Conservation (phyloP, 345 rosid genomes). For the Balakata baccata region DNA sequence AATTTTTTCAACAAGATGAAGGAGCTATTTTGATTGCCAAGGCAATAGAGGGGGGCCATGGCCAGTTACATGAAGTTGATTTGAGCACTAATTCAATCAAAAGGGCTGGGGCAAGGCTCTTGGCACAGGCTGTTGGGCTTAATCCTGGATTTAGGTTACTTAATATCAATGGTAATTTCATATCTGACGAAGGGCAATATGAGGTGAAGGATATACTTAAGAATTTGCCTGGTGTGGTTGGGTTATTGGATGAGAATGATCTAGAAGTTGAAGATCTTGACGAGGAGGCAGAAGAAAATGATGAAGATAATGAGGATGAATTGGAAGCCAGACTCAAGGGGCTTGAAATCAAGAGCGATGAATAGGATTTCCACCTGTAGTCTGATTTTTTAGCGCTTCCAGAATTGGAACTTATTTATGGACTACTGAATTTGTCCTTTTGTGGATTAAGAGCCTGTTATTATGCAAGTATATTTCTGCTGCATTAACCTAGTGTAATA, state of each 20-base stretch:
- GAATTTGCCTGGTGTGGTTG: constrained; percentile 25
- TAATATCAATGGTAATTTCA: constrained; percentile 32
- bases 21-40: constrained; percentile 50
- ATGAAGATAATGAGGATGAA: constrained; percentile 43
- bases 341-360: constrained; percentile 55
- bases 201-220: constrained; percentile 32
- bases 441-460: not conserved
- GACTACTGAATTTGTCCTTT: not conserved
- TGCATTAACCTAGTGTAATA: constrained; percentile 10
- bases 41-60: constrained; percentile 29
- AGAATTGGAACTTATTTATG: not conserved
- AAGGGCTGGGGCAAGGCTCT: constrained; percentile 33
- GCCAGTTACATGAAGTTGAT: constrained; percentile 35
- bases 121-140: constrained; percentile 27
- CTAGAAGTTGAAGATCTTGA: constrained; percentile 70
- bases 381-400: not conserved
- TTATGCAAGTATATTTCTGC: constrained; percentile 13
- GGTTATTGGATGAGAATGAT: constrained; percentile 34
- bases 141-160: constrained; percentile 30
- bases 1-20: too few relatives aligned
- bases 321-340: constrained; percentile 71
- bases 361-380: constrained; percentile 18
- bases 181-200: constrained; percentile 38
- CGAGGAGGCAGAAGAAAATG: constrained; percentile 56
- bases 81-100: constrained; percentile 29